Base-by-base conservation (phyloP, 1,284 basidiomycete genomes). In the Porogramme epimiltina region DNA sequence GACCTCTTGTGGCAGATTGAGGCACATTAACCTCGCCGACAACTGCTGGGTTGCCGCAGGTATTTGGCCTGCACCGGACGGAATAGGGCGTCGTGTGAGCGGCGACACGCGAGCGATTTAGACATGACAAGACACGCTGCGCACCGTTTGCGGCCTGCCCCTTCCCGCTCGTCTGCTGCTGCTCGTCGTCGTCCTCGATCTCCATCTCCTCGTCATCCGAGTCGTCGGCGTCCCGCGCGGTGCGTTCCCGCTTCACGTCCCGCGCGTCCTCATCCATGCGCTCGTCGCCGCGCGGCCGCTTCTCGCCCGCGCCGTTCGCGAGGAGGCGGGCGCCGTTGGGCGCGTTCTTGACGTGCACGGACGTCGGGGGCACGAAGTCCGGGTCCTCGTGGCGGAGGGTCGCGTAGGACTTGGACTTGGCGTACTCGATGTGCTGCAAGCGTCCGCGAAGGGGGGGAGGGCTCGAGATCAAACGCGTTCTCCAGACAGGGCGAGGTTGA, bases 201-300 rank as follows among this genome's bases (percentile, higher is more conserved):
- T 92, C 89, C 84, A 91, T 91, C 67, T 91, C 92, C 64, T 89
- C 89, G 55, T 85, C 88, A 36, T 85, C 84, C 40, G 81, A 83
- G 33, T 85, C 84, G 44, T 81, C 84, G 47, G 85, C 82, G 6
- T 63, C 66, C 4, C 55, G 58, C 15, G 56, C 60, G 36, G 77
- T 73, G 62, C 82, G 89, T 66, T 90, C 90, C 54, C 85, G 81
- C 66, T 91, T 91, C 13, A 77, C 61, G 25, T 73, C 73, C 36
- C 81, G 79, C 55, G 79, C 82, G 51, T 72, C 79, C 37, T 80
- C 81, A 18, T 74, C 72, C 58, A 70, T 67, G 53, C 80, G 84
- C 47, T 85, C 87, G 45, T 89, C 89, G 67, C 87, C 13, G 13
- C 5, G 74, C 62, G 76, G 76, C 50, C 89, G 79, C 70, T 92